Evolutionary conservation across 306 rosid genomes (phyloP), one percentile per base, ranked within the genome.

Genomic region (Ormosia semicastrata): DNA sequence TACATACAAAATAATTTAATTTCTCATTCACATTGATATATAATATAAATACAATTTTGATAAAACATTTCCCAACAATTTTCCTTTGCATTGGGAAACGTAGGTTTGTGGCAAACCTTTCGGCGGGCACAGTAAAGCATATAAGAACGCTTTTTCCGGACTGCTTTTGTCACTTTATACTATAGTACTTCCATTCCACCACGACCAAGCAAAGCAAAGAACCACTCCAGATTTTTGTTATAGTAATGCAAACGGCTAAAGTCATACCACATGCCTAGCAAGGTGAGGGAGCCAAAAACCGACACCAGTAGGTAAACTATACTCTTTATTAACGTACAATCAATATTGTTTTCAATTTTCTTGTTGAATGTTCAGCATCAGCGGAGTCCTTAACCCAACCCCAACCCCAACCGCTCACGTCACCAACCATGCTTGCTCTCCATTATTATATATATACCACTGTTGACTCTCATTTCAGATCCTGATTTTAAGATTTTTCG

Each of bases 171-270:
- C n/a, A 52, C 59, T 62, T 80, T 83, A 63, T 71, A 4, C 6
- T 5, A 2, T 10, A 40, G 29, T 49, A 9, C n/a, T 47, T 47
- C 5, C n/a, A 11, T n/a, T 44, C 66, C 74, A 46, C 33, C 49
- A 32, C 30, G 47, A 72, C 18, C 58, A 78, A 73, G 82, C 73
- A 83, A 85, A 84, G 87, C 82, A 81, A 79, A 75, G 88, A 81
- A 77, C 53, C 60, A 44, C 17, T 53, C n/a, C 12, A 33, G 41
- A 57, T 77, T 66, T 85, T 71, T 34, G 8, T 40, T 24, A 24
- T 24, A 24, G 24, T 24, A 24, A 24, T 24, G 24, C 24, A 24
- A 24, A 24, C 24, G 24, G 24, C 1, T 24, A 24, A 24, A 24
- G 8, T 65, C 80, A 11, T 49, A 11, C 18, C 81, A 52, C 17